Evolutionary conservation across 2,329 filamentous ascomycete genomes (phyloP).

Genomic region (Phialemonium atrogriseum): DNA sequence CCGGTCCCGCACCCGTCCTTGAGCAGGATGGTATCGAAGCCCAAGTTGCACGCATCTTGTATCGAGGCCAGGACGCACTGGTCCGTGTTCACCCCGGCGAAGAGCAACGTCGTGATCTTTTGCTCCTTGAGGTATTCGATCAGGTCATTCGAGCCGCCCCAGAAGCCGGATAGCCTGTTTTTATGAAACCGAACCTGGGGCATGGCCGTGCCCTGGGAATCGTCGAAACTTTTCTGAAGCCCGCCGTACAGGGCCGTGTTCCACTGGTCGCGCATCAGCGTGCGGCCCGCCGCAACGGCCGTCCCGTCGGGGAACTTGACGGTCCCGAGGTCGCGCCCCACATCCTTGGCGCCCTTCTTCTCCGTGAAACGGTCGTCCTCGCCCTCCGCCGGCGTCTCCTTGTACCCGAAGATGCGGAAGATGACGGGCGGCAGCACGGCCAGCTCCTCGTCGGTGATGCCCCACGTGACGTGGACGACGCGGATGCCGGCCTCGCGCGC

Average conservation of each 20-base stretch:
- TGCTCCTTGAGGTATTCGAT: conserved; percentile 27
- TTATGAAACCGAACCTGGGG: conserved; percentile 31
- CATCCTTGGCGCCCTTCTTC: no score
- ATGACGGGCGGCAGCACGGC: conserved; percentile 4
- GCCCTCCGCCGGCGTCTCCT: not conserved
- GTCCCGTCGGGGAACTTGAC: no score
- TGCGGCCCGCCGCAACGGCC: conserved; percentile 3
- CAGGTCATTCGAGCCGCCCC: conserved; percentile 33
- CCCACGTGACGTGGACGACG: conserved; percentile 5
- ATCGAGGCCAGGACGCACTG: conserved; percentile 51
- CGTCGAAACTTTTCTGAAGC: conserved; percentile 1
- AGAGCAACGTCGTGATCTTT: conserved; percentile 40
- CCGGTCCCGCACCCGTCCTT: conserved; percentile 46
- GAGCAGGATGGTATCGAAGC: conserved; percentile 47
- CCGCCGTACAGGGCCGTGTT: conserved; percentile 5
- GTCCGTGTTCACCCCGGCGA: conserved; percentile 53
- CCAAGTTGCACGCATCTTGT: conserved; percentile 44
- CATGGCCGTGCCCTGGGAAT: conserved; percentile 1
- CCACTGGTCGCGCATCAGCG: conserved; percentile 5
- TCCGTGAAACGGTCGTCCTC: no score
- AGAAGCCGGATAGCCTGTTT: conserved; percentile 50
- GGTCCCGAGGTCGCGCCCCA: no score
- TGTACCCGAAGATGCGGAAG: conserved; percentile 1
- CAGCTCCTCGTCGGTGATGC: conserved; percentile 4
- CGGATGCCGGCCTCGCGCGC: conserved; percentile 6